Base-by-base conservation (phyloP, 73 alveolate species). In the Symbiodinium natans region DNA sequence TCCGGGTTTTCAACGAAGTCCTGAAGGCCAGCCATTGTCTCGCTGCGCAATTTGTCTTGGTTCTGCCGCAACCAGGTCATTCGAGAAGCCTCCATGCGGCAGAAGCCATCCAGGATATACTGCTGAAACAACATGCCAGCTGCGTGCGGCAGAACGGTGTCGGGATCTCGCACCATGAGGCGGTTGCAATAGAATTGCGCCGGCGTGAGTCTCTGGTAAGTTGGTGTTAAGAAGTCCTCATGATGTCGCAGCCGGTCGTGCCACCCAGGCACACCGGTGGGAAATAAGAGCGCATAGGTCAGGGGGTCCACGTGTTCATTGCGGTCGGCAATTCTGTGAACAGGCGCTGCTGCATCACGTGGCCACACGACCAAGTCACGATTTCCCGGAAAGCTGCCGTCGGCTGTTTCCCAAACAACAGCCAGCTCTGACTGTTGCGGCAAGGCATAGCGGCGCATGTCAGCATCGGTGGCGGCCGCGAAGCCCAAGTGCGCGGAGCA, bases 361-460 rank as follows among this genome's bases (percentile, higher is more conserved):
- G 93, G 82, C 93, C 93, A 85, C 23, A 85, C 93, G 21, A 85
- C 82, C 82, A 85, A 10, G 39, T 85, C 93, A 1, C 93, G 93
- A 10, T 42, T 13, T 10, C 34, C 82, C 15, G 6, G 75, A 23
- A 40, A 41, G 2, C 82, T 80, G 34, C 93, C 93, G 36, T 85
- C 93, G 3, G 19, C 82, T 2, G 93, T 31, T 19, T 9, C 41
- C 52, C 42, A 85, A n/a, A 46, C 33, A 36, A 85, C 93, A 13
- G 93, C 93, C 3, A 85, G 75, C 33, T 85, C 80, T 29, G 40
- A 63, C 2, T 41, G 73, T 9, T 83, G 92, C 11, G 92, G 92
- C 31, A 41, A 41, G 42, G 40, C 41, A 41, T 83, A 83, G 0
- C 92, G 92, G 4, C 92, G 92, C 75, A 85, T 5, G 43, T 83